Evolutionary conservation across 208 protist genomes (phyloP), one percentile per base, ranked within the genome.

Genomic region (Porcisia deanei): DNA sequence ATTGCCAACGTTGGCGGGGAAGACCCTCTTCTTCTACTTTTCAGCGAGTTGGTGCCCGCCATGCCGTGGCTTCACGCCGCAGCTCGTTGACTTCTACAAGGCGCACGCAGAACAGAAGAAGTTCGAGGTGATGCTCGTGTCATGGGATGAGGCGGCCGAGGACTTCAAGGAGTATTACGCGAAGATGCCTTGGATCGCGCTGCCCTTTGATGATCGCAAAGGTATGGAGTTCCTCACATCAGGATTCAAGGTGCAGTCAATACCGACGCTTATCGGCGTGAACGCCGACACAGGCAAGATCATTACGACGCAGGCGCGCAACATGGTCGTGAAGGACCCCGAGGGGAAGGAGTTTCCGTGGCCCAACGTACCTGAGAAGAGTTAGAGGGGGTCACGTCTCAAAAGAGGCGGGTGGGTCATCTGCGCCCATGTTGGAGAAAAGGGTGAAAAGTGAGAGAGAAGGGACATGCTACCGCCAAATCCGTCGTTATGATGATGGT

Each of bases 11-110:
- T 73, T 94, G 61, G 70, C 87, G 41, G 86, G 85, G 6, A 93
- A 96, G 82, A 84, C 80, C 1, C 84, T 94, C 1, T 91, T 94
- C 65, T 88, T 96, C 77, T 98, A 98, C 85, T 98, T 97, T 81
- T 93, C 88, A 43, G 96, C 96, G 45, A 95, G 94, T 76, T 98
- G 96, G 96, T 98, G 96, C 88, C 94, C 94, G n/a, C 96, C 96
- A 45, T 98, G 96, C 91, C 89, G 94, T 68, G 85, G 80, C 63
- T 98, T 98, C 85, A 98, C 96, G 3, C 96, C 96, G 25, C 75
- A 86, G 69, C 91, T 98, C 16, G 76, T 79, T 39, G 91, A 95
- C 45, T 94, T 96, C 73, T 98, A 98, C 79, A 80, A 93, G 30
- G 88, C 89, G 61, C 83, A 86, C 82, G 75, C 84, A 30, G 76